A percentile compares a stretch with the other conserved stretches of the same genome.
phyloP scores from a whole-genome alignment of 2,329 filamentous ascomycete species.

The Karstenula rhodostoma region DNA sequence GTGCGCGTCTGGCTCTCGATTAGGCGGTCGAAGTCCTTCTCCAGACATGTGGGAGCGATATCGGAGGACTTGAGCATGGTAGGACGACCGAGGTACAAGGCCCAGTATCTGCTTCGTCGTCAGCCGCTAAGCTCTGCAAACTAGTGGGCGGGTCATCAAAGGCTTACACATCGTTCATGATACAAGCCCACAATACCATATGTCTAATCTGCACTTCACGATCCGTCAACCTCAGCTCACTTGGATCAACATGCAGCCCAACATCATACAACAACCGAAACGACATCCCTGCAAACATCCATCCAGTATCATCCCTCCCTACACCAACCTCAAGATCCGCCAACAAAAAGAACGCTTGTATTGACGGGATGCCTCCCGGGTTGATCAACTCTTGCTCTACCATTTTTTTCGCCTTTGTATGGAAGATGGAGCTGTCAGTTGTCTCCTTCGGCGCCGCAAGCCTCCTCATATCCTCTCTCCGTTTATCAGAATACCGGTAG shows the following conservation, averaged over 20 bases:
- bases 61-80: conserved; percentile 61
- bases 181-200: conserved; percentile 58
- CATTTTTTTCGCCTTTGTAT: conserved; percentile 61
- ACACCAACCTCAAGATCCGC: conserved; percentile 61
- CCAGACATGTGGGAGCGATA: conserved; percentile 54
- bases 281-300: conserved; percentile 60
- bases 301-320: conserved; percentile 60
- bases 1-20: conserved; percentile 20
- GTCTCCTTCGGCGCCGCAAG: conserved; percentile 50
- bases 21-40: conserved; percentile 53
- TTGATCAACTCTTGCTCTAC: conserved; percentile 59
- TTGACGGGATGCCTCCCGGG: conserved; percentile 58
- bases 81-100: conserved; percentile 59
- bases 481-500: conserved; percentile 58
- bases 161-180: conserved; percentile 24
- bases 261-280: conserved; percentile 16
- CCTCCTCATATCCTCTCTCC: conserved; percentile 56
- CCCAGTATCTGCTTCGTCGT: conserved; percentile 49
- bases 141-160: background rate
- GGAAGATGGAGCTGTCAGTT: conserved; percentile 56
- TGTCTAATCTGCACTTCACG: conserved; percentile 56
- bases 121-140: background rate
- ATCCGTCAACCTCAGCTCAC: conserved; percentile 51
- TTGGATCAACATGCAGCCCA: conserved; percentile 54
- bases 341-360: conserved; percentile 59